Evolutionary conservation across 352 stramenopile genomes (phyloP).

Genomic region (Pelagophyceae sp.): DNA sequence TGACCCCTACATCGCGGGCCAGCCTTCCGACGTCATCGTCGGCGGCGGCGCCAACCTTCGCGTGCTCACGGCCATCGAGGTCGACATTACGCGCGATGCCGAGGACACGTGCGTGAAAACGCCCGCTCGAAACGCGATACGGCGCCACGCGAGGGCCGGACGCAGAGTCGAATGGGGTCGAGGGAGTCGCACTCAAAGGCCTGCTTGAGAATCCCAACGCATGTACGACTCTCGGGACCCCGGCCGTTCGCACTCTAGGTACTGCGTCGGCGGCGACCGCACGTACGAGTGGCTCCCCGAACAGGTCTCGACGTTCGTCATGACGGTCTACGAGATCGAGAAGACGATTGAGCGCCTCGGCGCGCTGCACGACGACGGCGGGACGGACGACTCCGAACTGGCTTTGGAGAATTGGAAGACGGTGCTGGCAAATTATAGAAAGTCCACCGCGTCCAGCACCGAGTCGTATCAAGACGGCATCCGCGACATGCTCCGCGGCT

Average conservation of each 20-base stretch:
- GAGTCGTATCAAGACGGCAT: not conserved
- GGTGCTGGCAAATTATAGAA: not conserved
- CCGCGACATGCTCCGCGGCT: not conserved
- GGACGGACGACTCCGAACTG: not conserved
- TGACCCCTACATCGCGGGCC: not conserved
- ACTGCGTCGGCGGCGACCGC: not conserved
- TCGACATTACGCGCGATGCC: no score
- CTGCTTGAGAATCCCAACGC: no score
- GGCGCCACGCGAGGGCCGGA: no score
- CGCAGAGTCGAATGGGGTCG: no score
- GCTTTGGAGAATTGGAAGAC: not conserved
- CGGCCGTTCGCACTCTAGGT: no score
- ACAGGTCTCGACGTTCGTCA: no score
- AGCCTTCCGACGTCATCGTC: no score
- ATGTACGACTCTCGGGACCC: no score
- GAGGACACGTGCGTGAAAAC: no score
- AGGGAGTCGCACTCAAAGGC: no score
- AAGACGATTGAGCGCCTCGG: not conserved
- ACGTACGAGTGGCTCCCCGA: not conserved
- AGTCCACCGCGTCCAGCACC: not conserved
- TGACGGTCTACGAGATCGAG: conserved; percentile 9
- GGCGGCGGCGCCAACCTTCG: no score
- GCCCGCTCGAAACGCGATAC: no score
- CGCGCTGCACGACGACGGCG: not conserved
- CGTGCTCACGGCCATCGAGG: not conserved